Base-by-base conservation (phyloP, 805 yeast species). In the Candida taoyuanica region DNA sequence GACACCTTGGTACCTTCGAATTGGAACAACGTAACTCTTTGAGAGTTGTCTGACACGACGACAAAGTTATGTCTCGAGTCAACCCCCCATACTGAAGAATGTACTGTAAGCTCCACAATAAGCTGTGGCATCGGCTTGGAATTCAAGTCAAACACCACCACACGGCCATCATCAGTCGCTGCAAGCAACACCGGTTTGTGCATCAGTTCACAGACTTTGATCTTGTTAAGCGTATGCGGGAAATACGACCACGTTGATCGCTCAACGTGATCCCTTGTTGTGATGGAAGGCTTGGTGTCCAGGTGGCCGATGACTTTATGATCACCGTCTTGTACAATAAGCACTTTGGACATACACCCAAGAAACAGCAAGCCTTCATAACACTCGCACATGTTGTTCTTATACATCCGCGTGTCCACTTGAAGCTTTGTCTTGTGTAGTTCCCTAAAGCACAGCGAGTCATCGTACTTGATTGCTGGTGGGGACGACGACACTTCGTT, bases 31-130 rank as follows among this genome's bases (percentile, higher is more conserved):
- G 71, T 62, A 2, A 77, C 58, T 5, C 58, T 53, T 37, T 68
- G 74, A 4, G 75, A 64, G 48, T 81, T 81, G 44, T 78, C 84
- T 1, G 83, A 71, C 0, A 70, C 67, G 0, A 63, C 73, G 12
- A 80, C 43, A 29, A 73, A 37, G 37, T 64, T 52, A 26, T 56
- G 50, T n/a, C 56, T 46, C 27, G 71, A 56, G 49, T 77, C 84
- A 15, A 76, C 48, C 0, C 85, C 85, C 88, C 88, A 81, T 2
- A 71, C 75, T 1, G 83, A 75, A 2, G 71, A 58, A 5, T 60
- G 60, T 33, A 39, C 25, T 12, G 32, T 36, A 6, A 71, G 47
- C 23, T 56, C 60, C 3, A 71, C 38, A 18, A 48, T 51, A 25
- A 58, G 49, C 16, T 54, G 62, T 3, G 66, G 54, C 49, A 5